Conservation (phyloP, 108 stramenopile genomes). For the Fragilaria crotonensis region DNA sequence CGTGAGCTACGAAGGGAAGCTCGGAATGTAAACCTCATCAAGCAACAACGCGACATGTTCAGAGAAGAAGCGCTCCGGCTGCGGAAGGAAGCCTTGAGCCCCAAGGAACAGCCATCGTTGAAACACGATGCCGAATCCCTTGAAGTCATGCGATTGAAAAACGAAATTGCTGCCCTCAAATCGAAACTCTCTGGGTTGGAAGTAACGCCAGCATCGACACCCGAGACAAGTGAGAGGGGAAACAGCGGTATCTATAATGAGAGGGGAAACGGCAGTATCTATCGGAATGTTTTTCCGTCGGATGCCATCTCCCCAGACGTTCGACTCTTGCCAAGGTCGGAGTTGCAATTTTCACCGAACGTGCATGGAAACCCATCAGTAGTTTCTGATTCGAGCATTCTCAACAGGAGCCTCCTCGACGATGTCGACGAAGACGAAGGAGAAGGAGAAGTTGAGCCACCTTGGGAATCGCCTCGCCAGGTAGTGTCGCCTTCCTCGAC, state of each 20-base stretch:
- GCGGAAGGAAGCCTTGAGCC: conserved; percentile 30
- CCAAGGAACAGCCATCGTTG: conserved; percentile 1
- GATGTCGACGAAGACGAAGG: background rate
- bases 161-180: conserved; percentile 31
- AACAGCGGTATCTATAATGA: background rate
- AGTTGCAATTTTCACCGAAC: background rate
- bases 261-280: background rate
- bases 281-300: background rate
- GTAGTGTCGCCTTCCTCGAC: background rate
- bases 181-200: conserved; percentile 1
- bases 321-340: background rate
- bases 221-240: background rate
- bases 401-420: conserved; percentile 15
- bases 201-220: background rate
- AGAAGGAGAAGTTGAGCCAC: background rate
- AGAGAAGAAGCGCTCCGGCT: conserved; percentile 41
- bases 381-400: conserved; percentile 1
- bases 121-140: conserved; percentile 1
- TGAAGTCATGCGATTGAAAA: conserved; percentile 28
- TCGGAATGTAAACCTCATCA: conserved; percentile 31
- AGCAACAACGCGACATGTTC: conserved; percentile 46
- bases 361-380: background rate
- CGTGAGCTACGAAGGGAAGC: conserved; percentile 37
- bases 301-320: background rate
- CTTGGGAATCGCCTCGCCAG: background rate